A percentile compares a stretch with the other conserved stretches of the same genome.
Evolutionary conservation across 225 moss, liverwort and hornwort genomes (phyloP).

Genomic region (Rhytidiadelphus loreus): DNA sequence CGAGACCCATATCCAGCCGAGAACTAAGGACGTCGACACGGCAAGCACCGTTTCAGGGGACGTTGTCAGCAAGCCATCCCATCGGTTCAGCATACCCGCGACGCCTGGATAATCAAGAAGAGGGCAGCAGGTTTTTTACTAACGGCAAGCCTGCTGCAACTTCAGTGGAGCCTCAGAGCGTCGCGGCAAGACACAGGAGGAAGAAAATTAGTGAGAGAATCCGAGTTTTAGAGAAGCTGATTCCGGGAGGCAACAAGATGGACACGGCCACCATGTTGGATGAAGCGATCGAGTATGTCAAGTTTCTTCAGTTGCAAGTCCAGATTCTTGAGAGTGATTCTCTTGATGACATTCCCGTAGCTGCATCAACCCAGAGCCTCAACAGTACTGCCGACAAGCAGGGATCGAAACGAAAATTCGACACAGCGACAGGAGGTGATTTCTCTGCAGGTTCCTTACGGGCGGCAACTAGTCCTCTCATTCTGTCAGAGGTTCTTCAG

Average conservation of each 20-base stretch:
- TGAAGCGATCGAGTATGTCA: slow-evolving; percentile 92
- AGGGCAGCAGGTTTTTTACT: neutral
- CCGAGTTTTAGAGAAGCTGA: slow-evolving; percentile 66
- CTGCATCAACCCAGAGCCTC: neutral
- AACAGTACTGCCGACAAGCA: neutral
- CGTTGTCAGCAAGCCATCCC: neutral
- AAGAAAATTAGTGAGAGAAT: slow-evolving; percentile 92
- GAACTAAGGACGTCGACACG: neutral
- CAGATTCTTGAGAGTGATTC: slow-evolving; percentile 68
- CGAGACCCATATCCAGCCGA: neutral
- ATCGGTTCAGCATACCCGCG: neutral
- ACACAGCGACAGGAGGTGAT: neutral
- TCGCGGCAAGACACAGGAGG: slow-evolving; percentile 79
- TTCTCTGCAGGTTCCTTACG: slow-evolving; percentile 23
- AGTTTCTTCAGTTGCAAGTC: slow-evolving; percentile 86
- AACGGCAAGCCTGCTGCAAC: slow-evolving; percentile 52
- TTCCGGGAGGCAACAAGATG: slow-evolving; percentile 82
- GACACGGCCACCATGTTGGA: slow-evolving; percentile 92
- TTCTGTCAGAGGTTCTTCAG: slow-evolving; percentile 75
- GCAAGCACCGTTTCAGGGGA: slow-evolving; percentile 8
- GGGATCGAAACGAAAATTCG: slow-evolving; percentile 23
- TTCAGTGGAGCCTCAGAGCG: slow-evolving; percentile 93
- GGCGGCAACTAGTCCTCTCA: slow-evolving; percentile 48
- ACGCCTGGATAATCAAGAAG: slow-evolving; percentile 13
- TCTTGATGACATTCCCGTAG: slow-evolving; percentile 4